Conservation (phyloP, 2,329 filamentous ascomycete species). For the Colletotrichum plurivorum region DNA sequence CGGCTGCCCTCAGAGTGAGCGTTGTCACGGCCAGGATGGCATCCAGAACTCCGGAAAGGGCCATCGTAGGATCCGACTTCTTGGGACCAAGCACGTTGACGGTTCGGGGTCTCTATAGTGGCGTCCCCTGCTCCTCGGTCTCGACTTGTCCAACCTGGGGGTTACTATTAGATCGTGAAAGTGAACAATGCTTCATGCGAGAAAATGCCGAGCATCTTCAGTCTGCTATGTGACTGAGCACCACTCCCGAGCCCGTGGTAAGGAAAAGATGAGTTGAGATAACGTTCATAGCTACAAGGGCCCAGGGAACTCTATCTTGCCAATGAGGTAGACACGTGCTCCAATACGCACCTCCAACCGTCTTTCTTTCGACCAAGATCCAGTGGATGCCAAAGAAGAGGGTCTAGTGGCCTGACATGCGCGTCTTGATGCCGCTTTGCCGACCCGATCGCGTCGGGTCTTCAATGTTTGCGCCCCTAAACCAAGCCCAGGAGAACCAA, state of each 20-base stretch:
- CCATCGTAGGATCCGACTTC: background rate
- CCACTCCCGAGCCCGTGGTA: background rate
- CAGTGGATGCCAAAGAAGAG: background rate
- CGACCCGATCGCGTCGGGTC: slow-evolving; percentile 4
- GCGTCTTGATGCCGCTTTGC: background rate
- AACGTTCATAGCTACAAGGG: background rate
- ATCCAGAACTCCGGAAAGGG: background rate
- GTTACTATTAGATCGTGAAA: background rate
- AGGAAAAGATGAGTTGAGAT: background rate
- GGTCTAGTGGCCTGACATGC: background rate
- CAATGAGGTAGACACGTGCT: slow-evolving; percentile 4
- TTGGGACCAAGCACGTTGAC: too few relatives aligned
- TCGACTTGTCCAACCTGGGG: too few relatives aligned
- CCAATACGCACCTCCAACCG: too few relatives aligned
- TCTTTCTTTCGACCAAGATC: background rate
- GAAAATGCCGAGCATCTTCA: background rate
- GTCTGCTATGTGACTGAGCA: background rate
- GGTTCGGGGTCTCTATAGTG: too few relatives aligned
- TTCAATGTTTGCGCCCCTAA: background rate
- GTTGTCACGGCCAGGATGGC: slow-evolving; percentile 20
- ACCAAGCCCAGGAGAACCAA: too few relatives aligned
- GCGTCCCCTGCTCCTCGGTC: too few relatives aligned
- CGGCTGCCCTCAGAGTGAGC: background rate
- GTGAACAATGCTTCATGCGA: background rate
- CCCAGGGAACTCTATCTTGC: background rate